Percentiles rank a stretch among this genome's conserved stretches.
Evolutionary conservation across 2,329 filamentous ascomycete species (phyloP).

Genomic region (Sporothrix protearum): DNA sequence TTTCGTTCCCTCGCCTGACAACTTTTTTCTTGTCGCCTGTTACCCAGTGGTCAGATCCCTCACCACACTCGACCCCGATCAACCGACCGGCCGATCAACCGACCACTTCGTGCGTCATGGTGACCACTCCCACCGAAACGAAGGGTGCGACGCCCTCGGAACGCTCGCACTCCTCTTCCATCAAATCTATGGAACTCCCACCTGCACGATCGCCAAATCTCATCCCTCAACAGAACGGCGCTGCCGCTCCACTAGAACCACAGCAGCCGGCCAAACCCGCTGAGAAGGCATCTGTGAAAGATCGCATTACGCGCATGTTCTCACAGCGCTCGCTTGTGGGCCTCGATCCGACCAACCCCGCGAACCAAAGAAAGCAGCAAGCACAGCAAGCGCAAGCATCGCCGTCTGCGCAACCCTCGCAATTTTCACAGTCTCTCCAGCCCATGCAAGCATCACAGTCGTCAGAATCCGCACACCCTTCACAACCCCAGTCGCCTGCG

Average conservation of each 20-base stretch:
- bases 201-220: constrained; percentile 42
- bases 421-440: constrained; percentile 23
- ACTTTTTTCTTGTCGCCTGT: neutral
- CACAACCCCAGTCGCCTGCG: constrained; percentile 6
- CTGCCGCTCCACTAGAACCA: constrained; percentile 31
- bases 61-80: neutral
- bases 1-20: neutral
- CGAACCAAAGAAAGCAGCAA: constrained; percentile 5
- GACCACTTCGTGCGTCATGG: constrained; percentile 30
- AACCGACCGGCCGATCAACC: neutral
- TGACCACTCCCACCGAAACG: constrained; percentile 33
- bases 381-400: constrained; percentile 28
- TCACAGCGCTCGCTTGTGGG: constrained; percentile 37
- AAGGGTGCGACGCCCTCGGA: constrained; percentile 42
- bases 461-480: neutral
- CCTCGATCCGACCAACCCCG: constrained; percentile 4
- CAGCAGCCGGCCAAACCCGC: constrained; percentile 36
- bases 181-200: constrained; percentile 45
- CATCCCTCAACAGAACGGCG: constrained; percentile 40
- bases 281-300: constrained; percentile 61
- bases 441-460: constrained; percentile 1
- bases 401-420: constrained; percentile 28
- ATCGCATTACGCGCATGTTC: constrained; percentile 63
- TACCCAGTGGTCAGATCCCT: neutral
- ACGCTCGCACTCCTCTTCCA: constrained; percentile 49